Conservation (phyloP, 2,329 filamentous ascomycete species). For the Shiraia sp. region DNA sequence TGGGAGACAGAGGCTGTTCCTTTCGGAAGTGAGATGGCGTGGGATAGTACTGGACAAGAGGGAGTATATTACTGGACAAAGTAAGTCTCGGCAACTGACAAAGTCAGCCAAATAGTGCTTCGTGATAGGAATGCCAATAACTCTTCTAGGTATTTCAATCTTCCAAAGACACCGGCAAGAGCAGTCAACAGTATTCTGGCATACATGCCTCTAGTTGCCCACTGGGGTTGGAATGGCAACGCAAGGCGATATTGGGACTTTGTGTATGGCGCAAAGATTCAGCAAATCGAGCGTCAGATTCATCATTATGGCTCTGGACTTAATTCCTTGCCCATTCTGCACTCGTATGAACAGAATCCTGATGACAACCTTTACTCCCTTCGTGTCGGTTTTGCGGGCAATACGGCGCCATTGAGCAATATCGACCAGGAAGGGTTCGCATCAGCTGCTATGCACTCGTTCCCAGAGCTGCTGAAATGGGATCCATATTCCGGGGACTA, state of each 20-base stretch:
- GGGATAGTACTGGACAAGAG: slow-evolving; percentile 66
- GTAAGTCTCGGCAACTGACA: background rate
- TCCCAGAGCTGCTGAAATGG: slow-evolving; percentile 59
- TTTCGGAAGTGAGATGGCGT: slow-evolving; percentile 65
- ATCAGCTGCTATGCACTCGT: slow-evolving; percentile 61
- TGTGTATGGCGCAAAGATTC: slow-evolving; percentile 51
- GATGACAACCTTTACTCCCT: slow-evolving; percentile 54
- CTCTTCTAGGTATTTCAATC: slow-evolving; percentile 57
- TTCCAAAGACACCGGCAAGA: slow-evolving; percentile 52
- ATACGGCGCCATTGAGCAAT: slow-evolving; percentile 58
- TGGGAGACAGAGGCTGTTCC: slow-evolving; percentile 60
- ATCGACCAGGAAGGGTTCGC: slow-evolving; percentile 61
- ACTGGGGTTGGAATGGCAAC: slow-evolving; percentile 68
- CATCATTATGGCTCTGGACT: slow-evolving; percentile 66
- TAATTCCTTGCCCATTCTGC: slow-evolving; percentile 60
- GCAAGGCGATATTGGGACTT: slow-evolving; percentile 66
- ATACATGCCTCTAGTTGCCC: slow-evolving; percentile 61
- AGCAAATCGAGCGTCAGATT: slow-evolving; percentile 54
- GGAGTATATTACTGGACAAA: slow-evolving; percentile 64
- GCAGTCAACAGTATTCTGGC: slow-evolving; percentile 61
- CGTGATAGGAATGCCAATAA: too few relatives aligned
- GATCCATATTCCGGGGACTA: slow-evolving; percentile 63
- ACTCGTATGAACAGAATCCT: slow-evolving; percentile 54
- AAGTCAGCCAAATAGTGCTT: background rate
- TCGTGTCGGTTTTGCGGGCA: slow-evolving; percentile 59